A percentile compares a stretch with the other conserved stretches of the same genome.
phyloP scores from a whole-genome alignment of 768 basidiomycete genomes.

The Hypholoma fasciculare region DNA sequence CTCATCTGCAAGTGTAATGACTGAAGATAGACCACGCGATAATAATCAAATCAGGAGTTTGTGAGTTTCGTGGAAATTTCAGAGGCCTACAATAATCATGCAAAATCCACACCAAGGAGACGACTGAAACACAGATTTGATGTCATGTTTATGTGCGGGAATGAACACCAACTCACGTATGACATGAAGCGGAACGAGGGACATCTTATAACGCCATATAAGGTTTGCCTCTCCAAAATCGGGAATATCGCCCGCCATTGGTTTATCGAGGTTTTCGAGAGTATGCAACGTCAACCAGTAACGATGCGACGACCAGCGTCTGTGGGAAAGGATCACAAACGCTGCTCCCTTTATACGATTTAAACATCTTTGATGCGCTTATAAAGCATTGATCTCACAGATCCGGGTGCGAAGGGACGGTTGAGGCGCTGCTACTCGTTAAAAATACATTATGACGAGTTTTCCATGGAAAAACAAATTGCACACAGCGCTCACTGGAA shows the following conservation, averaged over 20 bases:
- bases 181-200: slow-evolving; percentile 21
- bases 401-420: no score
- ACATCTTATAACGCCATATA: slow-evolving; percentile 13
- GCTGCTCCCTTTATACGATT: background rate
- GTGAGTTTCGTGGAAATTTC: background rate
- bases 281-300: background rate
- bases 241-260: no score
- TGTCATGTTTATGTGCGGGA: background rate
- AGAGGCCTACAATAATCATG: slow-evolving; percentile 24
- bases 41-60: background rate
- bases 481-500: no score
- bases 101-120: slow-evolving; percentile 22
- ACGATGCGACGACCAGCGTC: slow-evolving; percentile 8
- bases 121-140: slow-evolving; percentile 10
- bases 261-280: background rate
- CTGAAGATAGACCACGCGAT: slow-evolving; percentile 3
- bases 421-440: no score
- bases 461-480: no score
- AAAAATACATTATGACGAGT: no score
- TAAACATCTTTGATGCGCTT: background rate
- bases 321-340: background rate
- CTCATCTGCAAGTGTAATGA: slow-evolving; percentile 27
- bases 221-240: slow-evolving; percentile 1
- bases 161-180: slow-evolving; percentile 16
- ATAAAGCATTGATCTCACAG: background rate